phyloP scores from a whole-genome alignment of 495 filamentous ascomycete genomes.

The Penicillium diatomitis region DNA sequence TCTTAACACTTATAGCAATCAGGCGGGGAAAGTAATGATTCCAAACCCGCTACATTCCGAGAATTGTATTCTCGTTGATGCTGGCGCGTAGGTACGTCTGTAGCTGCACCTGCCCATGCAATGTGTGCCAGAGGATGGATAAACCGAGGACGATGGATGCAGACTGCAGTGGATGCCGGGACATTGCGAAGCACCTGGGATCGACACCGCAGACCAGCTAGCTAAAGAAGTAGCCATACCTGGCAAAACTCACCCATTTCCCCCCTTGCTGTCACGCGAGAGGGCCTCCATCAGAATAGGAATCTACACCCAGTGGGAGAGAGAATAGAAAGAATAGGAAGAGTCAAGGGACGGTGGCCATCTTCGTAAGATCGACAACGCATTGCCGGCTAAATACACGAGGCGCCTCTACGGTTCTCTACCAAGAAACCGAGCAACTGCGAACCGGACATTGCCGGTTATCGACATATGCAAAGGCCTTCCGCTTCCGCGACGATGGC shows the following conservation, averaged over 20 bases:
- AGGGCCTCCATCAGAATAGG: not conserved
- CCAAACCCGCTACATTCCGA: no score
- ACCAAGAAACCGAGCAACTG: constrained; percentile 2
- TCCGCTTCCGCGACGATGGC: not conserved
- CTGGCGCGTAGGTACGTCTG: no score
- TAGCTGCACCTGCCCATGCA: no score
- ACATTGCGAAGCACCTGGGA: not conserved
- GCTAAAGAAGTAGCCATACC: constrained; percentile 1
- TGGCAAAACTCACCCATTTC: not conserved
- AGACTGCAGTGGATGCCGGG: not conserved
- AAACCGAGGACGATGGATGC: no score
- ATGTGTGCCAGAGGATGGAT: no score
- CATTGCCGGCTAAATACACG: not conserved
- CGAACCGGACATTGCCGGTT: constrained; percentile 1
- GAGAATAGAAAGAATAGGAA: constrained; percentile 1
- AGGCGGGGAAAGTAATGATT: no score
- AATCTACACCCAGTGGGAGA: not conserved
- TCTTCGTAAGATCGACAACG: not conserved
- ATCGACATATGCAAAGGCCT: constrained; percentile 3
- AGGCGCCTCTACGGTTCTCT: not conserved
- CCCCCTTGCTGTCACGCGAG: not conserved
- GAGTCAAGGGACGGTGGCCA: not conserved
- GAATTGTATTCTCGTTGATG: no score
- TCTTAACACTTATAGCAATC: no score
- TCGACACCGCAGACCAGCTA: constrained; percentile 1